Percentiles rank a stretch among this genome's conserved stretches.
phyloP scores from a whole-genome alignment of 179 eudicot species.

The Amaranthus tricolor region DNA sequence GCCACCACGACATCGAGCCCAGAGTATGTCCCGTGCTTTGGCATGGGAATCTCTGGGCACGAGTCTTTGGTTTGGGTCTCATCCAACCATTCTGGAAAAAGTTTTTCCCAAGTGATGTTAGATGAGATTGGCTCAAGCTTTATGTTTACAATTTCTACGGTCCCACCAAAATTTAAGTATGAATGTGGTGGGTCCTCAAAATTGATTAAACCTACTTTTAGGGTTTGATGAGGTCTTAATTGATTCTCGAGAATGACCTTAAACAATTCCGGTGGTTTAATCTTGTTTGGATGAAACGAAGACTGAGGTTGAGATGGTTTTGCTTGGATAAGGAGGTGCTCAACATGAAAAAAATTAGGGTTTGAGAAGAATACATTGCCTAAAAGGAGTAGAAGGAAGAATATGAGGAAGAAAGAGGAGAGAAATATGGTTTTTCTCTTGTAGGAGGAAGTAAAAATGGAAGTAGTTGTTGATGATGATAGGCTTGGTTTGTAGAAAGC shows the following conservation, averaged over 20 bases:
- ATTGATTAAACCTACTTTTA: constrained; percentile 52
- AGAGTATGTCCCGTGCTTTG: constrained; percentile 31
- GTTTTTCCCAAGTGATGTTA: constrained; percentile 37
- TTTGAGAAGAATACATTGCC: constrained; percentile 18
- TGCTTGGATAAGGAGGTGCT: background rate
- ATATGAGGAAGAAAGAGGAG: constrained; percentile 29
- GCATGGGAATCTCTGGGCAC: constrained; percentile 70
- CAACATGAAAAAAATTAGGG: constrained; percentile 1
- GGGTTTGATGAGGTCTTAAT: background rate
- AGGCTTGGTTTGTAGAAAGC: constrained; percentile 20
- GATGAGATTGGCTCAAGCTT: constrained; percentile 32
- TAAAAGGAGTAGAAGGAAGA: constrained; percentile 25
- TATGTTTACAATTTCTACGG: constrained; percentile 28
- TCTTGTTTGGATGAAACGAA: constrained; percentile 4
- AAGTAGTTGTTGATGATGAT: constrained; percentile 18
- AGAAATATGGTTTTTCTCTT: constrained; percentile 15
- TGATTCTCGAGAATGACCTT: constrained; percentile 17
- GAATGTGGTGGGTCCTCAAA: constrained; percentile 15
- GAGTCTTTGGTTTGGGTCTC: constrained; percentile 30
- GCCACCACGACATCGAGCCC: constrained; percentile 56
- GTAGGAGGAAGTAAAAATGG: constrained; percentile 7
- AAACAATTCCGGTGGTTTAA: constrained; percentile 32
- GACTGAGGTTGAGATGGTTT: background rate
- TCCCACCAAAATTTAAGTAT: constrained; percentile 16
- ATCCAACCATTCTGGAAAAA: constrained; percentile 60